These are phyloP conservation scores for Vachellia collinsii DNA, from an alignment of 306 rosid genomes.

Conservation along the genomic window DNA sequence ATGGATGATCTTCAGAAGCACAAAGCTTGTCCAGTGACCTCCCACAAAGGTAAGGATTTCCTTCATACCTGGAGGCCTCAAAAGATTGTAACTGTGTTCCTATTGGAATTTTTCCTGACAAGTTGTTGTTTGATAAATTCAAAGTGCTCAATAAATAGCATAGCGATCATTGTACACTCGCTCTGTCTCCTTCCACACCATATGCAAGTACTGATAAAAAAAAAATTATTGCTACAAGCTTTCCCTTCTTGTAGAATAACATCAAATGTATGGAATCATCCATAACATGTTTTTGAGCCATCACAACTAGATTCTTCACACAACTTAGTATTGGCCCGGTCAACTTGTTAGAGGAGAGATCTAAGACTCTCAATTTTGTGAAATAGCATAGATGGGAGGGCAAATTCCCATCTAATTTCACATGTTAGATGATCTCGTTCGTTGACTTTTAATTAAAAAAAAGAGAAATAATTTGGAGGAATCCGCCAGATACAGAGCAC, in stretches of 20 bases:
- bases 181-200: neutral
- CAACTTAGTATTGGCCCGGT: neutral
- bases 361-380: neutral
- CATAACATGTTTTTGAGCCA: neutral
- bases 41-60: neutral
- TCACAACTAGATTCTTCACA: neutral
- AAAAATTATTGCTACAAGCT: too few relatives aligned
- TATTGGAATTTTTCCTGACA: constrained; percentile 20
- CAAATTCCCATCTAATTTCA: neutral
- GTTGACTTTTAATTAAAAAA: too few relatives aligned
- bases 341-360: constrained; percentile 3
- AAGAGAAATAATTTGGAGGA: too few relatives aligned
- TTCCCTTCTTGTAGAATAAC: too few relatives aligned
- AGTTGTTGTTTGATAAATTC: constrained; percentile 27
- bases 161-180: neutral
- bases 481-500: too few relatives aligned
- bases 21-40: neutral
- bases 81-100: constrained; percentile 20
- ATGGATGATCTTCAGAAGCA: neutral
- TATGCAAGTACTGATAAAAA: too few relatives aligned
- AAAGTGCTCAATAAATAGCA: neutral
- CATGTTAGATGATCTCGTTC: too few relatives aligned
- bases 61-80: neutral
- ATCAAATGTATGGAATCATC: too few relatives aligned
- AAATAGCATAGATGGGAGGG: neutral